phyloP scores from a whole-genome alignment of 352 stramenopile genomes.

The Globisporangium orthogonon region DNA sequence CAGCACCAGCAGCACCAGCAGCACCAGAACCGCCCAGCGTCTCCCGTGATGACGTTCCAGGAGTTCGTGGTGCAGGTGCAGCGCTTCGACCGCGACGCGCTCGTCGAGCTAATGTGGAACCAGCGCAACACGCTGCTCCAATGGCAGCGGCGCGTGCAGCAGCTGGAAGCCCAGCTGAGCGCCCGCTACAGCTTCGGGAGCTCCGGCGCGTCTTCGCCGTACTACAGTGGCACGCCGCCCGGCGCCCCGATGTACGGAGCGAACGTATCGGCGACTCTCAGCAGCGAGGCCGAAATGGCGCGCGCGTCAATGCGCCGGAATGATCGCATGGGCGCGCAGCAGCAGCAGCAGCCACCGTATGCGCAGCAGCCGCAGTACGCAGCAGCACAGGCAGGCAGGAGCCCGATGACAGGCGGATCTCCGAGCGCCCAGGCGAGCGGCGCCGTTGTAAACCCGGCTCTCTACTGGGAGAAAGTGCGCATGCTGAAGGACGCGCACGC shows the following conservation, averaged over 20 bases:
- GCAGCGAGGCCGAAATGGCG: slow-evolving; percentile 44
- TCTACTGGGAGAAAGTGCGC: slow-evolving; percentile 75
- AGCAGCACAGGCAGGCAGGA: slow-evolving; percentile 1
- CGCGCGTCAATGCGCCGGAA: slow-evolving; percentile 33
- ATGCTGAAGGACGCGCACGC: slow-evolving; percentile 40
- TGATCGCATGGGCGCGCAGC: slow-evolving; percentile 14
- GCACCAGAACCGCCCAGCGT: slow-evolving; percentile 14
- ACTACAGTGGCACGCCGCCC: slow-evolving; percentile 32
- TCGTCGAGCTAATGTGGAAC: slow-evolving; percentile 76
- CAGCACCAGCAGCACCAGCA: slow-evolving; percentile 27
- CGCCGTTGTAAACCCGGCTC: slow-evolving; percentile 26
- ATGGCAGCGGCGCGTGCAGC: slow-evolving; percentile 45
- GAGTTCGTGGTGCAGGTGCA: slow-evolving; percentile 68
- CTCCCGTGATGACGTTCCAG: slow-evolving; percentile 23
- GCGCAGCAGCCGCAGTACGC: slow-evolving; percentile 17
- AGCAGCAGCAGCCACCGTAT: slow-evolving; percentile 19
- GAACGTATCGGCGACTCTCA: slow-evolving; percentile 21
- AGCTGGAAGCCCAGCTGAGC: slow-evolving; percentile 47
- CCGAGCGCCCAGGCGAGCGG: slow-evolving; percentile 6
- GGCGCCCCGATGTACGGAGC: slow-evolving; percentile 11
- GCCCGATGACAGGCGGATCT: slow-evolving; percentile 11
- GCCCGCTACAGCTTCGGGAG: slow-evolving; percentile 3
- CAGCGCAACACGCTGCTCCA: slow-evolving; percentile 54
- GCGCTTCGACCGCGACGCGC: slow-evolving; percentile 50
- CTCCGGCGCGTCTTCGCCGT: slow-evolving; percentile 18